Conservation (phyloP, 129 eudicot genomes). For the Calendula officinalis region DNA sequence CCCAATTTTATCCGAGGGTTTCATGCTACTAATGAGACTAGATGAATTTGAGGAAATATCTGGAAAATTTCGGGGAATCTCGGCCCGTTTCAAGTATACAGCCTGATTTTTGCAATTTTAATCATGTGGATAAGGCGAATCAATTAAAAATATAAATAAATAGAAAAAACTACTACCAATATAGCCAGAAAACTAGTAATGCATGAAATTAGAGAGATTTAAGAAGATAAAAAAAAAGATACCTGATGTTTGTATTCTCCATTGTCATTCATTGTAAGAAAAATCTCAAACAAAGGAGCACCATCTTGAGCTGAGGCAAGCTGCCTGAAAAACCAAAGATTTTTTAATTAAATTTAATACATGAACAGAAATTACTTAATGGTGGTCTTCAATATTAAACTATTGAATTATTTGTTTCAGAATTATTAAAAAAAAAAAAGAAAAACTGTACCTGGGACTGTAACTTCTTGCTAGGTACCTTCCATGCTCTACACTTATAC, state of each 20-base stretch:
- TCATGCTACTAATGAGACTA: constrained; percentile 30
- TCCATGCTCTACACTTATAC: constrained; percentile 89
- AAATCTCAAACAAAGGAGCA: constrained; percentile 77
- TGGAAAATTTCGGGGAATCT: constrained; percentile 39
- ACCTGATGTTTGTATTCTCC: constrained; percentile 92
- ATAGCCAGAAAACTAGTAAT: neutral
- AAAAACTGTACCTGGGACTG: constrained; percentile 66
- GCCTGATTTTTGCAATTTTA: constrained; percentile 50
- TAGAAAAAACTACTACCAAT: neutral
- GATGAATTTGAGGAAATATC: constrained; percentile 42
- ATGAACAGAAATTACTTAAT: neutral
- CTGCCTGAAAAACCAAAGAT: constrained; percentile 58
- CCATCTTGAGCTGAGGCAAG: constrained; percentile 75
- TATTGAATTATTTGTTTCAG: neutral
- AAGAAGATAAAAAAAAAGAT: constrained; percentile 15
- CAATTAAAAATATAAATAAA: neutral
- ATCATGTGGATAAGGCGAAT: constrained; percentile 8
- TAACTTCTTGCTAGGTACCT: constrained; percentile 89
- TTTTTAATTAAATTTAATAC: too few species aligned
- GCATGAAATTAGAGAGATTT: neutral
- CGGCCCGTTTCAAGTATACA: constrained; percentile 73
- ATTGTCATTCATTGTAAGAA: constrained; percentile 52
- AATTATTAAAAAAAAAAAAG: neutral
- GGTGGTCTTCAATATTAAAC: neutral
- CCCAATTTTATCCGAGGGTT: constrained; percentile 38